Conservation (phyloP, 805 yeast species). For the Ogataea neopini region DNA sequence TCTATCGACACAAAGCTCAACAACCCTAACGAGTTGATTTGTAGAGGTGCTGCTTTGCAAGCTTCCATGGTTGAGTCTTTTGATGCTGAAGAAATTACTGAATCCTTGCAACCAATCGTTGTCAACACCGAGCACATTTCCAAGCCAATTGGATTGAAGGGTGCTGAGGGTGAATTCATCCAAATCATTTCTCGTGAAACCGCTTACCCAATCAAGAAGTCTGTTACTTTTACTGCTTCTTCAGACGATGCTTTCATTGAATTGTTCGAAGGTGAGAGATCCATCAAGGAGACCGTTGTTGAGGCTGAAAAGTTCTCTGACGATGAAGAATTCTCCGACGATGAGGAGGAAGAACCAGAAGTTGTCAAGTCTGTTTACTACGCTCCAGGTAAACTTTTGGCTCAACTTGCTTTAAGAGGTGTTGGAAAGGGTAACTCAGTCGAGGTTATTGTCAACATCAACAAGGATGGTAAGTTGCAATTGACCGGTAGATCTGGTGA, state of each 20-base stretch:
- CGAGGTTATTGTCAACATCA: conserved; percentile 67
- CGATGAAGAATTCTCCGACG: conserved; percentile 37
- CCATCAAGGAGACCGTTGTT: conserved; percentile 76
- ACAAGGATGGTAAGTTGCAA: conserved; percentile 64
- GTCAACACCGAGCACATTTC: conserved; percentile 84
- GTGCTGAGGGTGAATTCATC: conserved; percentile 66
- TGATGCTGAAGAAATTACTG: conserved; percentile 78
- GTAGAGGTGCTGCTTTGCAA: conserved; percentile 96
- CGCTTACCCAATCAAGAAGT: conserved; percentile 85
- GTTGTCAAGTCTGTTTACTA: conserved; percentile 71
- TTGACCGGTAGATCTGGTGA: conserved; percentile 61
- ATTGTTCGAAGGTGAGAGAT: conserved; percentile 83
- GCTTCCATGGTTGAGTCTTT: conserved; percentile 83
- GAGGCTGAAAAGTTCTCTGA: conserved; percentile 63
- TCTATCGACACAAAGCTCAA: conserved; percentile 71
- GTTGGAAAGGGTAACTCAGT: conserved; percentile 63
- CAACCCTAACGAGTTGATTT: conserved; percentile 85
- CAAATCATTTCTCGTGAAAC: conserved; percentile 81
- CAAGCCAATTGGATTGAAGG: conserved; percentile 83
- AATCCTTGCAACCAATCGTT: conserved; percentile 80
- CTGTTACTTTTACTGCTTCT: conserved; percentile 63
- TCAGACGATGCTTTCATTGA: conserved; percentile 64
- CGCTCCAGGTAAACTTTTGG: conserved; percentile 72
- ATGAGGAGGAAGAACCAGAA: conserved; percentile 87
- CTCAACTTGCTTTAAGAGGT: conserved; percentile 74